Percentiles rank a stretch among this genome's conserved stretches.
Evolutionary conservation across 2,329 filamentous ascomycete genomes (phyloP).

Genomic region (Balansia obtecta): DNA sequence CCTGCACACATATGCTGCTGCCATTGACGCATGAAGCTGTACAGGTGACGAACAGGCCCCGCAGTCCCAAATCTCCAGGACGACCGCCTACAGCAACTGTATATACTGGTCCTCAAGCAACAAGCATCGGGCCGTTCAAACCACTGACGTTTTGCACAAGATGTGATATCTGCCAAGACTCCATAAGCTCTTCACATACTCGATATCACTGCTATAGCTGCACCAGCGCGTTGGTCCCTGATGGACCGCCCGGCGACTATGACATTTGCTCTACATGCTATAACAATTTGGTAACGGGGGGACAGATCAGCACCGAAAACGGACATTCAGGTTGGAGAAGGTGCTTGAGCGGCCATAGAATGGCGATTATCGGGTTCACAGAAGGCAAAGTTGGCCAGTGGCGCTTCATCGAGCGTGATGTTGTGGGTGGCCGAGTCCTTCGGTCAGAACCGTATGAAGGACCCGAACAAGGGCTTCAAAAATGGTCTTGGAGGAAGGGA

Average conservation of each 20-base stretch:
- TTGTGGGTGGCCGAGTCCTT: slow-evolving; percentile 66
- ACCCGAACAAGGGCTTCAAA: slow-evolving; percentile 26
- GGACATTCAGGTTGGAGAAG: slow-evolving; percentile 73
- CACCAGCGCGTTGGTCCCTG: slow-evolving; percentile 35
- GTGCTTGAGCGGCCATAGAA: slow-evolving; percentile 69
- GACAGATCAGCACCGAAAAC: slow-evolving; percentile 60
- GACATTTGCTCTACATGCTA: slow-evolving; percentile 79
- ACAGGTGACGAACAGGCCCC: slow-evolving; percentile 22
- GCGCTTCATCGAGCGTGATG: slow-evolving; percentile 54
- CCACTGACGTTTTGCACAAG: slow-evolving; percentile 60
- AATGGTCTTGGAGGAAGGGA: slow-evolving; percentile 39
- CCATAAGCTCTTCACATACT: slow-evolving; percentile 55
- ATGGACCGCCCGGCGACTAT: slow-evolving; percentile 57
- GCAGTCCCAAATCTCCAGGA: slow-evolving; percentile 30
- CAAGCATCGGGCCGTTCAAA: slow-evolving; percentile 44
- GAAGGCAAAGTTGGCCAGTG: slow-evolving; percentile 54
- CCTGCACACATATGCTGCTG: slow-evolving; percentile 71
- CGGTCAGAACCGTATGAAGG: slow-evolving; percentile 41
- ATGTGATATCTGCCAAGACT: slow-evolving; percentile 66
- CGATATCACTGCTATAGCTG: slow-evolving; percentile 75
- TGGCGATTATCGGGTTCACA: slow-evolving; percentile 68
- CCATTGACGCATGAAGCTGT: slow-evolving; percentile 53
- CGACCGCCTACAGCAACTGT: slow-evolving; percentile 35
- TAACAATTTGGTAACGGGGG: slow-evolving; percentile 46
- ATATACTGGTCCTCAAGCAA: slow-evolving; percentile 32